Percentiles rank a stretch among this genome's conserved stretches.
Conservation (phyloP, 1,284 basidiomycete species). For the Boletellus deceptivus region DNA sequence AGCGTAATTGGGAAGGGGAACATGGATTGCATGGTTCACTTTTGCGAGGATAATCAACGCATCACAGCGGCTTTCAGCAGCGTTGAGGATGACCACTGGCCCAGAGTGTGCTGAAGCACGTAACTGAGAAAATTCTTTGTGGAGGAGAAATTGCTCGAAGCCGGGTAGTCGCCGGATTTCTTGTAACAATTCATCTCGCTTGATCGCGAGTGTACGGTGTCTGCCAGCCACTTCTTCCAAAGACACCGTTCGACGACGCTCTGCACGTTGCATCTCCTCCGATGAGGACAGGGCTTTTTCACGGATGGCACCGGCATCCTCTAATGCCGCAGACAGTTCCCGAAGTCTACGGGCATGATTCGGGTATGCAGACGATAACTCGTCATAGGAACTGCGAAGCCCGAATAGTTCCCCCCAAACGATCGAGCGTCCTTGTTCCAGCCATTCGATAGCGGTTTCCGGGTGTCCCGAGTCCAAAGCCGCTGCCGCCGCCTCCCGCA, state of each 20-base stretch:
- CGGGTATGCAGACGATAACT: neutral
- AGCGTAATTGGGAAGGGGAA: slow-evolving; percentile 6
- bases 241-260: neutral
- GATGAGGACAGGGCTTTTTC: neutral
- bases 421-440: slow-evolving; percentile 10
- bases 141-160: slow-evolving; percentile 11
- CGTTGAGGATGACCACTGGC: slow-evolving; percentile 11
- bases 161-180: slow-evolving; percentile 5
- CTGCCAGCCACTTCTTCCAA: neutral
- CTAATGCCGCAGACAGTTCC: neutral
- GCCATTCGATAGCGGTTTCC: slow-evolving; percentile 12
- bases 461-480: neutral
- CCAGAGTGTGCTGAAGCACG: slow-evolving; percentile 5
- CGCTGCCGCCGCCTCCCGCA: slow-evolving; percentile 5
- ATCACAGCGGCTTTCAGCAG: slow-evolving; percentile 5
- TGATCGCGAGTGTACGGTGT: slow-evolving; percentile 7
- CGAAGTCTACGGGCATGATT: slow-evolving; percentile 1
- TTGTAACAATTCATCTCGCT: slow-evolving; percentile 5
- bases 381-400: slow-evolving; percentile 7
- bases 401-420: slow-evolving; percentile 10
- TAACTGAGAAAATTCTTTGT: slow-evolving; percentile 4
- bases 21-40: neutral
- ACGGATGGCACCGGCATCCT: neutral
- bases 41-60: slow-evolving; percentile 4
- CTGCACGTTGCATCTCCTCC: neutral